Percentiles rank a stretch among this genome's conserved stretches.
These are phyloP conservation scores for Coniochaeta sp. DNA, from an alignment of 2,329 filamentous ascomycete species.

Conservation along the genomic window DNA sequence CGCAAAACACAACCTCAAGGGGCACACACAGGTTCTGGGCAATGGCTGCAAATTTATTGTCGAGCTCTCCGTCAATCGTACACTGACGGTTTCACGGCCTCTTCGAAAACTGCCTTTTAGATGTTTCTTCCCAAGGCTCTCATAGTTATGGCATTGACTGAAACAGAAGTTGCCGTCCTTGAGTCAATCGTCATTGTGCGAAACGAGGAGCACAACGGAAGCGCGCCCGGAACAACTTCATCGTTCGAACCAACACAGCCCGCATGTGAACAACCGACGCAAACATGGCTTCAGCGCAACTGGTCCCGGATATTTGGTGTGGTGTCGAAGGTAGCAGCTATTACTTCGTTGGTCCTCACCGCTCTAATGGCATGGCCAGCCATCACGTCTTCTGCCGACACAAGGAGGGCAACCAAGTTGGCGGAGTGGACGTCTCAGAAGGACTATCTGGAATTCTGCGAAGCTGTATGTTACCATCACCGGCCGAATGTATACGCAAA, in stretches of 20 bases:
- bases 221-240: background rate
- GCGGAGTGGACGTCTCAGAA: conserved; percentile 8
- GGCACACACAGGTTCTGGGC: too few species aligned
- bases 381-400: conserved; percentile 3
- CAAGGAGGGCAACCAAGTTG: conserved; percentile 3
- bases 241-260: background rate
- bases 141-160: background rate
- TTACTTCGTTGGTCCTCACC: background rate
- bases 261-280: background rate
- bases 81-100: too few species aligned
- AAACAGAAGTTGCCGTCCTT: background rate
- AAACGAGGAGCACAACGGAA: background rate
- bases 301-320: background rate
- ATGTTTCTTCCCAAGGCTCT: too few species aligned
- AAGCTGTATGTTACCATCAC: conserved; percentile 6
- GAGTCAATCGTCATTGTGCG: background rate
- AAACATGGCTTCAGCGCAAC: background rate
- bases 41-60: too few species aligned
- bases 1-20: too few species aligned
- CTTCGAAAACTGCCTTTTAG: too few species aligned
- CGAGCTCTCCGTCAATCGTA: too few species aligned
- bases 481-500: background rate
- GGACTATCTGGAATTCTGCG: conserved; percentile 7
- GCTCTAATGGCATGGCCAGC: conserved; percentile 2
- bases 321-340: background rate